Base-by-base conservation (phyloP, 1,139 yeast species). In the Lodderomyces parapsilosis region DNA sequence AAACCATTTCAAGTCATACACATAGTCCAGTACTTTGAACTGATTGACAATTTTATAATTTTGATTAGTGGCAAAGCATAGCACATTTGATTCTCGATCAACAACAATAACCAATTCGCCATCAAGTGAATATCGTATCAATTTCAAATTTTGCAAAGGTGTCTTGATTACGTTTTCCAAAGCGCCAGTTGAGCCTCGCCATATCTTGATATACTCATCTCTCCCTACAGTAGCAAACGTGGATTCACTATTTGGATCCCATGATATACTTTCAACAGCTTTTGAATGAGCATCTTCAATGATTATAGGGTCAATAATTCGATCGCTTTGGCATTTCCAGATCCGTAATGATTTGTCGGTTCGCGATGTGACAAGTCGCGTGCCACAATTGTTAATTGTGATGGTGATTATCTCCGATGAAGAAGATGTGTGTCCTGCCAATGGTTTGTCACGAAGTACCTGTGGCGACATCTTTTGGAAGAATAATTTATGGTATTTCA, bases 181-280 rank as follows among this genome's bases (percentile, higher is more conserved):
- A 17, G 59, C 58, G 6, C 74, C 75, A 27, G 61, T 65, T 15
- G 48, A 42, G 4, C 75, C 71, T 45, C 75, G 76, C 93, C 93
- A 86, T 8, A 81, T 55, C 50, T 73, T 76, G 24, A 86, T 59
- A 36, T 58, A 58, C n/a, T 63, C 60, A 50, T 83, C 87, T 41
- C 76, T 63, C 1, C 84, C 82, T 13, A 79, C 84, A 2, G 86
- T 73, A 1, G 81, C 86, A 47, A 86, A 67, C 20, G 74, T 62
- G 36, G 65, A 67, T 19, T 77, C 78, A 38, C 74, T 68, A 13
- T 56, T 56, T 0, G 90, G 86, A 45, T 80, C 73, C 90, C 93
- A 86, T 1, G 79, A 59, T 2, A 86, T 51, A 13, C 74, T 58
- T 38, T 75, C 77, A 1, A 80, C 78, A 2, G 78, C 63, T 45